phyloP scores from a whole-genome alignment of 192 early-diverging fungal genomes.

The Coemansia sp. region DNA sequence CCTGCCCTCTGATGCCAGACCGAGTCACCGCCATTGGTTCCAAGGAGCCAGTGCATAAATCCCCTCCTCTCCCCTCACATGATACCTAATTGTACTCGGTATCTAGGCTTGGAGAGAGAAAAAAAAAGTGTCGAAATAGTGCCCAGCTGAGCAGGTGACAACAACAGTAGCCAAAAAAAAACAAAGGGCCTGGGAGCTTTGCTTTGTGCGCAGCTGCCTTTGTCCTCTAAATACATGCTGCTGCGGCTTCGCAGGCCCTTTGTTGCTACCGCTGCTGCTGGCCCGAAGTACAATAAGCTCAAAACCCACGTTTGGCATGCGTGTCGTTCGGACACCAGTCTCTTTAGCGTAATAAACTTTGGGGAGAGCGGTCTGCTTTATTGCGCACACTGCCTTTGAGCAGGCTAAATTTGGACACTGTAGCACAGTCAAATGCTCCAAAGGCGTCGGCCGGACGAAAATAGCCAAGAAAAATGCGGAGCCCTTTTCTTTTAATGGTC shows the following conservation, averaged over 20 bases:
- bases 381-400: background rate
- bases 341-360: too few species aligned
- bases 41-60: background rate
- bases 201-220: slow-evolving; percentile 1
- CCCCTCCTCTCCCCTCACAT: background rate
- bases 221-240: background rate
- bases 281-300: background rate
- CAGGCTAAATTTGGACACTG: too few species aligned
- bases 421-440: background rate
- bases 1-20: background rate
- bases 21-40: background rate
- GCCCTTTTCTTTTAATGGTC: background rate
- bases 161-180: slow-evolving; percentile 7
- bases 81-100: background rate
- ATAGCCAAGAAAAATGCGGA: background rate
- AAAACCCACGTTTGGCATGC: background rate
- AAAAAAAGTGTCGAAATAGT: background rate
- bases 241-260: background rate
- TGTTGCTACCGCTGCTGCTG: background rate
- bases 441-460: background rate
- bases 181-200: background rate
- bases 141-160: background rate
- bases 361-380: too few species aligned
- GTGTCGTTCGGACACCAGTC: background rate
- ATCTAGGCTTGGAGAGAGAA: too few species aligned